These are phyloP conservation scores for Lentinula sp. DNA, from an alignment of 768 basidiomycete genomes.

Conservation along the genomic window DNA sequence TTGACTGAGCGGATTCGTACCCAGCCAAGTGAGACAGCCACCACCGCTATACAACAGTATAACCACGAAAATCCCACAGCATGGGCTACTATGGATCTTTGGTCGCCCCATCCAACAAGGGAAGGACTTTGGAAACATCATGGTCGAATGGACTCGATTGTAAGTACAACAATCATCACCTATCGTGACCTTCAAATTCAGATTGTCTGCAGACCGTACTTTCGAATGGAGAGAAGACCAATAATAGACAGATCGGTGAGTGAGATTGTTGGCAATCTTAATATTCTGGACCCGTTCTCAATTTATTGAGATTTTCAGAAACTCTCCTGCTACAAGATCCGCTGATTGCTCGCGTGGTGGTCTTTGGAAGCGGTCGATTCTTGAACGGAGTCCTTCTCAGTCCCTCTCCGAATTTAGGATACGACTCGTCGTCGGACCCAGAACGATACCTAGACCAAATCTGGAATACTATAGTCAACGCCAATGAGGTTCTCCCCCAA, in stretches of 20 bases:
- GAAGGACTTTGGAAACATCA: constrained; percentile 13
- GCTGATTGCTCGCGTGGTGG: constrained; percentile 12
- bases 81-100: not conserved
- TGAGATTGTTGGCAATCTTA: not conserved
- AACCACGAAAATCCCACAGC: not conserved
- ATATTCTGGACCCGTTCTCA: too few species aligned
- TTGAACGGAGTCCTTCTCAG: constrained; percentile 18
- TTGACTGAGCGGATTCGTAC: not conserved
- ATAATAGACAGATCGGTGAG: constrained; percentile 21
- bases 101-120: not conserved
- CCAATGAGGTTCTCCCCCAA: constrained; percentile 17
- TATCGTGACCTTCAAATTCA: not conserved
- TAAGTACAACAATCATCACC: constrained; percentile 7
- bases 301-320: constrained; percentile 10
- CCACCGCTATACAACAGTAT: not conserved
- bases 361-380: constrained; percentile 18
- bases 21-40: not conserved
- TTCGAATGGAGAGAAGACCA: constrained; percentile 23
- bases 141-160: constrained; percentile 17
- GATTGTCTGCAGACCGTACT: constrained; percentile 17
- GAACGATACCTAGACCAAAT: constrained; percentile 13
- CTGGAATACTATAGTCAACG: constrained; percentile 15
- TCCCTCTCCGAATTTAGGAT: not conserved
- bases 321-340: constrained; percentile 13
- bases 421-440: not conserved